Percentiles rank a stretch among this genome's conserved stretches.
Evolutionary conservation across 305 asterid species (phyloP).

Genomic region (Salvia sclarea): DNA sequence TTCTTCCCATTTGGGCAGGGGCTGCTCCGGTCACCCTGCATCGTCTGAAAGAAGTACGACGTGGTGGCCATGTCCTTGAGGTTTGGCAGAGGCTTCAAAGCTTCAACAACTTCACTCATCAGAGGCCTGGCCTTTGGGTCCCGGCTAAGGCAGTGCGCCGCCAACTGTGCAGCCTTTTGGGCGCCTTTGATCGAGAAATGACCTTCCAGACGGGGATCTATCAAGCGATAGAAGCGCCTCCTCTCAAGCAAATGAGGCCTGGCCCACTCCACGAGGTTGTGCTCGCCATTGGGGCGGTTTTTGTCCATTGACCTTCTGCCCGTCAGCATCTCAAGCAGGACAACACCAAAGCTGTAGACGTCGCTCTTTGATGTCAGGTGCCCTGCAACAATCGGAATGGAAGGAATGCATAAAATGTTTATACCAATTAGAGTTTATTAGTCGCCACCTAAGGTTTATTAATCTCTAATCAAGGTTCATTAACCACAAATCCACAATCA

Average conservation of each 20-base stretch:
- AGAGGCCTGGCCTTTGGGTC: slow-evolving; percentile 80
- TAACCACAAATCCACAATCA: too few relatives aligned
- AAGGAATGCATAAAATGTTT: not conserved
- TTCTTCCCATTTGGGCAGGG: slow-evolving; percentile 57
- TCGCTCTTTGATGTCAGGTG: slow-evolving; percentile 97
- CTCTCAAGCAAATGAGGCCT: slow-evolving; percentile 82
- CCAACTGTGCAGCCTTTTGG: slow-evolving; percentile 93
- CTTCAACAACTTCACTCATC: slow-evolving; percentile 94
- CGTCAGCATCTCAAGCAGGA: slow-evolving; percentile 87
- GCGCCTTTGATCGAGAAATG: slow-evolving; percentile 92
- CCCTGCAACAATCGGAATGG: slow-evolving; percentile 46
- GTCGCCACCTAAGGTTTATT: too few relatives aligned
- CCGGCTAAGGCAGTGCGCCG: slow-evolving; percentile 84
- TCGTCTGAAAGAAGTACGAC: slow-evolving; percentile 78
- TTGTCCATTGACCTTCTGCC: slow-evolving; percentile 99
- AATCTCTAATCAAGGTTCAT: too few relatives aligned
- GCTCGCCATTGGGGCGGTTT: slow-evolving; percentile 88
- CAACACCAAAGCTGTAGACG: slow-evolving; percentile 96
- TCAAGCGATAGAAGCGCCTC: slow-evolving; percentile 72
- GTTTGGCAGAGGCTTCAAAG: slow-evolving; percentile 83
- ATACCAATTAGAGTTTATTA: too few relatives aligned
- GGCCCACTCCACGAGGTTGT: slow-evolving; percentile 97
- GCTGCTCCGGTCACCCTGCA: slow-evolving; percentile 68
- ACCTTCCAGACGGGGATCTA: slow-evolving; percentile 94
- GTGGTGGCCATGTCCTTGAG: slow-evolving; percentile 97